Base-by-base conservation (phyloP, 2,329 filamentous ascomycete genomes). In the Penicillium brasilianum region DNA sequence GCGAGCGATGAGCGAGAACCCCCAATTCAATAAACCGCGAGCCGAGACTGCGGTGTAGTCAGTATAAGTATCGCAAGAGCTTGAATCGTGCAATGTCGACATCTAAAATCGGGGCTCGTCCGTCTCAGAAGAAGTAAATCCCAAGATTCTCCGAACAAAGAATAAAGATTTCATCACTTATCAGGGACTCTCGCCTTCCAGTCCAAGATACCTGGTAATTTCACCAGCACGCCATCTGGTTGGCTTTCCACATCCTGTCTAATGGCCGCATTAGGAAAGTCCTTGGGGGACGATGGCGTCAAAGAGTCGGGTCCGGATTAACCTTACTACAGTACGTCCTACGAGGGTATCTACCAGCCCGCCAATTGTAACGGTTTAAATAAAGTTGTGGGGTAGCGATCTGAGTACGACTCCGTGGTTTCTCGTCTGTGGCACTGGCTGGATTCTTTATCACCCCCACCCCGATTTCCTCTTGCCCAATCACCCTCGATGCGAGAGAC, bases 251-350 rank as follows among this genome's bases (percentile, higher is more conserved):
- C 3, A 11, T 18, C 25, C n/a, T 2, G 2, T 2, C 3, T 11
- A 25, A 32, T 14, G 28, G 25, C 65, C 55, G 63, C 30, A 66
- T 62, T 41, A 37, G 61, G 56, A 36, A 61, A 28, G 2, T n/a
- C 1, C n/a, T n/a, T n/a, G n/a, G 8, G 3, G n/a, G 25, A 37
- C 60, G 58, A 54, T 62, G 59, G 63, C 65, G 65, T 67, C 65
- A 67, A 66, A 50, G 65, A 67, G 60, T 54, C 51, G 51, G 36
- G n/a, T 2, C 25, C 34, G 34, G 50, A 41, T 34, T 5, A 22
- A 41, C 55, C n/a, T 44, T 28, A 37, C 6, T 4, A 13, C 25
- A 3, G 25, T 7, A 37, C 28, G 25, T 32, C 36, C 43, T n/a
- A n/a, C n/a, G n/a, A 44, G 11, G 9, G 4, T 32, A 18, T 16